phyloP scores from a whole-genome alignment of 208 protist genomes.

The Leishmania mexicana region DNA sequence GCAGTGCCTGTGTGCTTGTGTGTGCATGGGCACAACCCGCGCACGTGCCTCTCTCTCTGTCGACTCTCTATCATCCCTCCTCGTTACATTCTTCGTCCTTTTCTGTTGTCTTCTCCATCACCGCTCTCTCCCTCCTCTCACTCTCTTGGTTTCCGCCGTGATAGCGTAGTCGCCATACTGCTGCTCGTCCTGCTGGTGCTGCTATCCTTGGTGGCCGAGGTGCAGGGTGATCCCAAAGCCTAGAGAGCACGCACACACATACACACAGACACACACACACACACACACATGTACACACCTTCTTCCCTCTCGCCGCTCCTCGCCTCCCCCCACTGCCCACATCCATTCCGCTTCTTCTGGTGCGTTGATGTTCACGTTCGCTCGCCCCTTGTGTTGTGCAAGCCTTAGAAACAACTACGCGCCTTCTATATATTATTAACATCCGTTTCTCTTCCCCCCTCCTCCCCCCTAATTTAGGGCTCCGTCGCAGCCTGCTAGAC shows the following conservation, averaged over 20 bases:
- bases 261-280: not conserved
- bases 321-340: not conserved
- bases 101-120: not conserved
- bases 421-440: not conserved
- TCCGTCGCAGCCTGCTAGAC: not conserved
- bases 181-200: not conserved
- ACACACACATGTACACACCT: not conserved
- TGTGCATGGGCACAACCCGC: not conserved
- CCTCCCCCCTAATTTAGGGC: not conserved
- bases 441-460: not conserved
- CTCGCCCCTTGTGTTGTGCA: not conserved
- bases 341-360: not conserved
- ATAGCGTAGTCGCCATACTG: not conserved
- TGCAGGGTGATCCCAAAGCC: not conserved
- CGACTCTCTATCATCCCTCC: not conserved
- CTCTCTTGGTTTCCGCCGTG: not conserved
- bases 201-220: not conserved
- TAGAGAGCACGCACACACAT: not conserved
- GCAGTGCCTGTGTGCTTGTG: not conserved
- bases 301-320: not conserved
- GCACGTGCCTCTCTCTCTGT: not conserved
- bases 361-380: not conserved
- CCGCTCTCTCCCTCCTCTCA: not conserved
- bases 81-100: not conserved
- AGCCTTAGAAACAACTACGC: not conserved